Percentiles rank a stretch among this genome's conserved stretches.
Conservation (phyloP, 345 rosid genomes). For the Mallotus nudiflorus region DNA sequence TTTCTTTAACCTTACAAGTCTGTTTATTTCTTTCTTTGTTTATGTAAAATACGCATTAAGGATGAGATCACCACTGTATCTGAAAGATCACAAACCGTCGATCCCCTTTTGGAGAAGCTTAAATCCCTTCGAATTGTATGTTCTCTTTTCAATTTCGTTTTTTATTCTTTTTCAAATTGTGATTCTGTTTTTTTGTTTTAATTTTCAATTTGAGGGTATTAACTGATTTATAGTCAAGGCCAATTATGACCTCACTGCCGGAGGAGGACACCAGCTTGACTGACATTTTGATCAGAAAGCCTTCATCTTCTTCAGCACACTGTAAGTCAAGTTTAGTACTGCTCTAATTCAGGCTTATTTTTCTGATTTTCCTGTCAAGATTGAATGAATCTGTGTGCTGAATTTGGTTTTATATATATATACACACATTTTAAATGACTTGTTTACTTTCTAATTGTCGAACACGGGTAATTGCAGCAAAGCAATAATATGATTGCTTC, state of each 20-base stretch:
- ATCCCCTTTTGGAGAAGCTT: constrained; percentile 74
- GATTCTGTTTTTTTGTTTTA: not conserved
- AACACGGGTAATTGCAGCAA: no score
- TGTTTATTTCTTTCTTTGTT: not conserved
- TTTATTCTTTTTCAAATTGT: not conserved
- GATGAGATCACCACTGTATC: constrained; percentile 79
- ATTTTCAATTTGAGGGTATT: not conserved
- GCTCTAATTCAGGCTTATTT: no score
- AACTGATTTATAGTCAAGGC: constrained; percentile 63
- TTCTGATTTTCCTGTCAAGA: no score
- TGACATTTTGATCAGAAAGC: constrained; percentile 83
- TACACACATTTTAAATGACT: no score
- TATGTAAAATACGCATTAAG: constrained; percentile 21
- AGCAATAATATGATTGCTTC: no score
- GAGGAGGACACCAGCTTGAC: constrained; percentile 77
- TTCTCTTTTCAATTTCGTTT: constrained; percentile 19
- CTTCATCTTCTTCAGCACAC: constrained; percentile 54
- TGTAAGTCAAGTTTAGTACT: constrained; percentile 32
- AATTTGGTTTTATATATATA: no score
- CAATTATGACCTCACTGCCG: constrained; percentile 67
- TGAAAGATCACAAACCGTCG: constrained; percentile 55
- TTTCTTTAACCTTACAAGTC: no score
- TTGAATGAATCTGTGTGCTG: no score
- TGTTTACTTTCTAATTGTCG: no score
- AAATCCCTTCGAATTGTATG: constrained; percentile 79